Percentiles rank a stretch among this genome's conserved stretches.
phyloP scores from a whole-genome alignment of 2,329 filamentous ascomycete species.

The Aspergillus aculeatinus region DNA sequence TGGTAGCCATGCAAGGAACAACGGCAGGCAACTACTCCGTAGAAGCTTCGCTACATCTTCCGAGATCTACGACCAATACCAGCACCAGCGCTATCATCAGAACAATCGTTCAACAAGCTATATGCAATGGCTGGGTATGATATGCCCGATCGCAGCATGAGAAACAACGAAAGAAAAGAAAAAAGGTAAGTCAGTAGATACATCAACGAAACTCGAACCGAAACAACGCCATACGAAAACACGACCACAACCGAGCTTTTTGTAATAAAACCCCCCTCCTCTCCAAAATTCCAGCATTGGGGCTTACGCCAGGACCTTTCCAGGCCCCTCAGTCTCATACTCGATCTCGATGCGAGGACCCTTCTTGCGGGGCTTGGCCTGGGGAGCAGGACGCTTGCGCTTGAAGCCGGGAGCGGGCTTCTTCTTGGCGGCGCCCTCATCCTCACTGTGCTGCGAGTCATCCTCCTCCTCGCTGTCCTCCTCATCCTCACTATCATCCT shows the following conservation, averaged over 20 bases:
- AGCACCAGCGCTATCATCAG: not conserved
- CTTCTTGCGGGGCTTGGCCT: constrained; percentile 60
- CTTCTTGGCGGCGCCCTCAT: constrained; percentile 40
- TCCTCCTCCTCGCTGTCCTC: constrained; percentile 47
- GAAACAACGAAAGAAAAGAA: constrained; percentile 2
- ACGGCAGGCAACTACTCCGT: no score
- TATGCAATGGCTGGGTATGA: constrained; percentile 39
- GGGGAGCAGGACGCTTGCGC: constrained; percentile 56
- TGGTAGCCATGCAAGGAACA: not conserved
- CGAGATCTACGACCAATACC: constrained; percentile 3
- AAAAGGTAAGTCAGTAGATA: not conserved
- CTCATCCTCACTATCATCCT: constrained; percentile 56
- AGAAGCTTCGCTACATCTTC: not conserved
- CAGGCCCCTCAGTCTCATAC: constrained; percentile 69
- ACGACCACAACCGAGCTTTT: constrained; percentile 17
- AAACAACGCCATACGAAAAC: constrained; percentile 35
- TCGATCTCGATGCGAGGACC: constrained; percentile 70
- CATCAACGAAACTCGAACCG: constrained; percentile 17
- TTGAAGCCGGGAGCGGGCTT: constrained; percentile 51
- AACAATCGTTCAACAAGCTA: constrained; percentile 16
- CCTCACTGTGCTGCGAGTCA: constrained; percentile 38
- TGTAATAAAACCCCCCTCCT: constrained; percentile 1
- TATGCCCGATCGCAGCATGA: constrained; percentile 31
- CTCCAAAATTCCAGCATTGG: no score
- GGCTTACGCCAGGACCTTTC: constrained; percentile 46